Evolutionary conservation across 2,329 filamentous ascomycete species (phyloP), one percentile per base, ranked within the genome.

Genomic region (Arthrinium puccinioides): DNA sequence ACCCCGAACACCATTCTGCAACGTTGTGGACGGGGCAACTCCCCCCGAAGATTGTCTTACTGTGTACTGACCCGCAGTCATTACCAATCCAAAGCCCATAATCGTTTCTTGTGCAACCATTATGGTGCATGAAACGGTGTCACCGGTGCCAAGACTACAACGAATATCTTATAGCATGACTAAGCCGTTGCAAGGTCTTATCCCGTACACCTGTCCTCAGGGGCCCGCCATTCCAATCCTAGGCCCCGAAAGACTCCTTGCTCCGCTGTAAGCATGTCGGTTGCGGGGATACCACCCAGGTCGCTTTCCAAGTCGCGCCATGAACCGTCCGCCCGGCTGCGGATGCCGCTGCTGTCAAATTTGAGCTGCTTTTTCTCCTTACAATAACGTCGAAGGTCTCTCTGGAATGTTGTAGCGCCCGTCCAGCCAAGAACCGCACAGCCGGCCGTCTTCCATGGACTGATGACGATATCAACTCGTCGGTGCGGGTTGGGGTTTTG

Each of bases 361-460:
- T 92, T 94, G 70, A 87, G 82, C 0, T 69, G 69, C 50, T 76
- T 80, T 40, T 73, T 69, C 25, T 79, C 71, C 58, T 86, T 89
- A 43, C 82, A 87, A 60, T 90, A 94, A 23, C 82, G 67, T 27
- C 90, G 69, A 37, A 97, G 57, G 57, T 97, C 92, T 18, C 90
- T 70, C 64, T 96, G 79, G 48, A 96, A 97, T 0, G 88, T 96
- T 0, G 82, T 94, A 2, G 81, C 90, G 1, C 88, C 86, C 13
- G 77, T 83, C 92, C 90, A 97, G 2, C 88, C 89, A 14, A 90
- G 64, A 4, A 97, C 72, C 0, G 89, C 90, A 49, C 88, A 96
- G 0, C 92, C 90, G 0, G 85, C 79, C 1, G 87, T 94, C 39
- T 80, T 82, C 86, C 90, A 96, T 0, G 89, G 87, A 16, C 79